Base-by-base conservation (phyloP, 148 eudicot genomes). In the Diospyros kaki region DNA sequence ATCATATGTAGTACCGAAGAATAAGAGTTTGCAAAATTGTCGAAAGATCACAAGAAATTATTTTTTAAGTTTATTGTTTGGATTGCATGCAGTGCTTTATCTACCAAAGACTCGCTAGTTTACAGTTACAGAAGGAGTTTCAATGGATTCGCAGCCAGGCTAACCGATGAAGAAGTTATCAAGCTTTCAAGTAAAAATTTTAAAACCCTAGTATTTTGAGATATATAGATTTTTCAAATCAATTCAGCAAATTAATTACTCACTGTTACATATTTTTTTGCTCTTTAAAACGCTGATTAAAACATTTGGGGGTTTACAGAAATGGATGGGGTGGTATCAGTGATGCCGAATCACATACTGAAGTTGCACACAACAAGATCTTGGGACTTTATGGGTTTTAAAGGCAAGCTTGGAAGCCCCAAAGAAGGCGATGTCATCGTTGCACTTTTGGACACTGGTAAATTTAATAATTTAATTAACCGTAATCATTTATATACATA, bases 111-210 rank as follows among this genome's bases (percentile, higher is more conserved):
- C 28, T 56, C 66, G 8, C 71, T 69, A 42, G 17, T 80, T 7
- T 64, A 69, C 66, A 75, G 82, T 41, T 80, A 75, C 5, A 66
- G 66, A 28, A 58, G 58, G 60, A 59, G 59, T 53, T 72, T 42
- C 1, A 42, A 59, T 18, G 71, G 71, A 50, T 75, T 61, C 28
- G 58, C 74, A 61, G 70, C 72, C 38, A 79, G 60, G 40, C 72
- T 53, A 5, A 61, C 46, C 8, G 14, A 64, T 11, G 40, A 69
- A 4, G 69, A 59, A 40, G 42, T 66, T 13, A 66, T 68, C 70
- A 75, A 13, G 63, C 1, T 53, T 63, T 58, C 43, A 75, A 46
- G 67, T 46, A 10, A 5, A 15, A n/a, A 10, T 45, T 5, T 15
- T 11, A 44, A 9, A 64, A 42, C 1, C 0, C 28, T 11, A 15